These are phyloP conservation scores for Aureobasidium pullulans DNA, from an alignment of 2,329 filamentous ascomycete genomes.

Conservation along the genomic window DNA sequence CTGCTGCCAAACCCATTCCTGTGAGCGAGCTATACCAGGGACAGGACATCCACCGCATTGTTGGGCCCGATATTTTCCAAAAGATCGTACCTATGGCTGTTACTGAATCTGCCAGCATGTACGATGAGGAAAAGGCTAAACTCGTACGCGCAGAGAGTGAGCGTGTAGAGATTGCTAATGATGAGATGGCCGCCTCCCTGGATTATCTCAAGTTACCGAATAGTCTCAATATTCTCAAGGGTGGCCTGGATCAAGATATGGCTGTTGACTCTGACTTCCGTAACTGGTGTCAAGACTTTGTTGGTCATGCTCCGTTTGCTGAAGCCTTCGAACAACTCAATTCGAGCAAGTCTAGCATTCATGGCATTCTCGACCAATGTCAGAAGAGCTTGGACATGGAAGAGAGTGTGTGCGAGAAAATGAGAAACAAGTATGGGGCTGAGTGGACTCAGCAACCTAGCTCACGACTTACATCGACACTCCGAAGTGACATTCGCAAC, in stretches of 20 bases:
- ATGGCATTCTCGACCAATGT: conserved; percentile 66
- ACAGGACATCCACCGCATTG: conserved; percentile 94
- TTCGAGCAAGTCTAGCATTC: conserved; percentile 67
- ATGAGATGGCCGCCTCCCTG: conserved; percentile 90
- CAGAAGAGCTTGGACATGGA: conserved; percentile 91
- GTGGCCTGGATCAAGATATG: conserved; percentile 83
- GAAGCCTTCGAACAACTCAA: conserved; percentile 73
- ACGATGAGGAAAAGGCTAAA: conserved; percentile 98
- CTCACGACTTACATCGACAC: conserved; percentile 75
- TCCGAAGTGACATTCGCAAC: conserved; percentile 78
- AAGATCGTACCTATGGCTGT: conserved; percentile 95
- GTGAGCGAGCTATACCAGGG: conserved; percentile 95
- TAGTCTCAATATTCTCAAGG: conserved; percentile 84
- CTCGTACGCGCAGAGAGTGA: conserved; percentile 89
- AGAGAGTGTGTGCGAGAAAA: conserved; percentile 97
- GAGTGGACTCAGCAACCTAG: conserved; percentile 98
- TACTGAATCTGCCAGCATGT: conserved; percentile 91
- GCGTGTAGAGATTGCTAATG: conserved; percentile 82
- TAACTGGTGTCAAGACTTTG: conserved; percentile 88
- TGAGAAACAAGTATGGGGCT: conserved; percentile 91
- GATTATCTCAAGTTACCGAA: conserved; percentile 88
- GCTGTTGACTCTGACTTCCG: conserved; percentile 85
- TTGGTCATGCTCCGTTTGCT: conserved; percentile 72
- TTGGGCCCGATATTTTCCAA: conserved; percentile 91
- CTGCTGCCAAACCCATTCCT: conserved; percentile 92